phyloP scores from a whole-genome alignment of 1,284 basidiomycete genomes.

The Tetrapyrgos nigripes region DNA sequence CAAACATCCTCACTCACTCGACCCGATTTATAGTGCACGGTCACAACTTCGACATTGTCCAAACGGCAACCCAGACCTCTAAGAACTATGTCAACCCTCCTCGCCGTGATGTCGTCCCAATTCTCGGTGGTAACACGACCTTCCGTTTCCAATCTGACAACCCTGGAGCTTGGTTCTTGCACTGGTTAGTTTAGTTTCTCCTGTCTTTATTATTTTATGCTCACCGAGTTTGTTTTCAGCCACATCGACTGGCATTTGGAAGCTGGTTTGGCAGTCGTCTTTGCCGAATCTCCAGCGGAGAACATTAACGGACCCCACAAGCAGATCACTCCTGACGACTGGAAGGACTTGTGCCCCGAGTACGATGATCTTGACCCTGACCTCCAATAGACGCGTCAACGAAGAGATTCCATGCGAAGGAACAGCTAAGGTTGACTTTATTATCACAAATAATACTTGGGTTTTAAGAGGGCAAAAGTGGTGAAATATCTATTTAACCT shows the following conservation, averaged over 20 bases:
- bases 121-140: not conserved
- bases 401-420: not conserved
- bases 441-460: no score
- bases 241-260: conserved; percentile 48
- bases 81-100: conserved; percentile 40
- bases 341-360: conserved; percentile 36
- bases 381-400: conserved; percentile 33
- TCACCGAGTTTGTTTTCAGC: conserved; percentile 13
- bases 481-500: no score
- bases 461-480: no score
- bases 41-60: conserved; percentile 37
- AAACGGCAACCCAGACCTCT: conserved; percentile 24
- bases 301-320: conserved; percentile 35
- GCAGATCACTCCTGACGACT: conserved; percentile 37
- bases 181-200: conserved; percentile 32
- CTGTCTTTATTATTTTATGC: not conserved
- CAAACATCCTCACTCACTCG: no score
- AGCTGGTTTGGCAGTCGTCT: conserved; percentile 43
- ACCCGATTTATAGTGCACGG: not conserved
- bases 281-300: conserved; percentile 37
- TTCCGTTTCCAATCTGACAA: conserved; percentile 39
- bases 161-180: conserved; percentile 47
- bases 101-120: conserved; percentile 39
- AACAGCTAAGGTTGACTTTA: no score
- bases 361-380: conserved; percentile 38